Conservation (phyloP, 108 stramenopile genomes). For the Halocafeteria seosinensis region DNA sequence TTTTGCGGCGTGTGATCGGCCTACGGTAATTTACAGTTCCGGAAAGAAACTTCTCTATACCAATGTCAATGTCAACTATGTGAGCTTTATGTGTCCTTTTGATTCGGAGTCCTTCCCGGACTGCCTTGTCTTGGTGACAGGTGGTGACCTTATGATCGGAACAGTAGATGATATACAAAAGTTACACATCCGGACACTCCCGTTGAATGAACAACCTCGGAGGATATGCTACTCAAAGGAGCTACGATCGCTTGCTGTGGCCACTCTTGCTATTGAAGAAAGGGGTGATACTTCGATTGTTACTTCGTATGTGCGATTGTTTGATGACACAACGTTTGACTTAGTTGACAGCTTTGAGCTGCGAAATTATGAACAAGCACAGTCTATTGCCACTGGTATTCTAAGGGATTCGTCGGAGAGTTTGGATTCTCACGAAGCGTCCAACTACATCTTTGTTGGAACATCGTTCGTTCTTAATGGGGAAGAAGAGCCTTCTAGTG, state of each 20-base stretch:
- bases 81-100: constrained; percentile 33
- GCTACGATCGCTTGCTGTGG: constrained; percentile 6
- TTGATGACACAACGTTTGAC: constrained; percentile 9
- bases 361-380: constrained; percentile 1
- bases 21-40: constrained; percentile 76
- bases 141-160: constrained; percentile 62
- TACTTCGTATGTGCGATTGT: constrained; percentile 11
- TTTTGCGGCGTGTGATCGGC: constrained; percentile 78
- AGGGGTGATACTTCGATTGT: not conserved
- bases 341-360: constrained; percentile 10
- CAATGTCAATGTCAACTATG: constrained; percentile 57
- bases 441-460: constrained; percentile 35
- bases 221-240: constrained; percentile 57
- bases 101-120: constrained; percentile 44
- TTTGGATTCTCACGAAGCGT: not conserved
- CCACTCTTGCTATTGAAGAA: not conserved
- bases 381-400: not conserved
- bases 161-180: constrained; percentile 93
- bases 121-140: constrained; percentile 74
- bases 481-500: constrained; percentile 75
- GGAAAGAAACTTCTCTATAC: constrained; percentile 75
- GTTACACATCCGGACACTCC: constrained; percentile 78
- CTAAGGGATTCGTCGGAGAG: not conserved
- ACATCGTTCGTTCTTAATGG: constrained; percentile 68
- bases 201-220: constrained; percentile 65